Evolutionary conservation across 2,329 filamentous ascomycete genomes (phyloP).

Genomic region (Sclerotinia trifoliorum): DNA sequence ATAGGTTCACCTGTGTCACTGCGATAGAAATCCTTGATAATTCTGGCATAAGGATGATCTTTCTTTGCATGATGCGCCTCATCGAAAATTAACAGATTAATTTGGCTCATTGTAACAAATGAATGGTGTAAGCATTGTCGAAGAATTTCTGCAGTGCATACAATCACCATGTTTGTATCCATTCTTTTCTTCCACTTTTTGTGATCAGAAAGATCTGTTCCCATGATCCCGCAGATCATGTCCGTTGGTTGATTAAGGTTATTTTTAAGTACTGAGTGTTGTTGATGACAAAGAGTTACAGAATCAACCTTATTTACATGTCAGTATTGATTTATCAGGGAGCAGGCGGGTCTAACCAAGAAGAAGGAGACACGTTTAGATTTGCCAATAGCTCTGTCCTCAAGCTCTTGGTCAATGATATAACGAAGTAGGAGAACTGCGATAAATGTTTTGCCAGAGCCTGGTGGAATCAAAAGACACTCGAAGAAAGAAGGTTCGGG

Average conservation of each 20-base stretch:
- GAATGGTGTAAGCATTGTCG: slow-evolving; percentile 74
- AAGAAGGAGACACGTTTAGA: slow-evolving; percentile 75
- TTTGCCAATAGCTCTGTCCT: slow-evolving; percentile 60
- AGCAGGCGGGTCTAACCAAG: slow-evolving; percentile 49
- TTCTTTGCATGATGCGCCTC: slow-evolving; percentile 97
- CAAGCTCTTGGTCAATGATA: slow-evolving; percentile 73
- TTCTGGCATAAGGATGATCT: slow-evolving; percentile 83
- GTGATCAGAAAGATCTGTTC: slow-evolving; percentile 58
- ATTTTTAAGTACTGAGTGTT: slow-evolving; percentile 74
- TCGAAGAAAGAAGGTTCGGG: slow-evolving; percentile 42
- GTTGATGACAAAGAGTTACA: slow-evolving; percentile 86
- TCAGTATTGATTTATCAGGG: not conserved
- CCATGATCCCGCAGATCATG: slow-evolving; percentile 71
- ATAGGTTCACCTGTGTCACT: slow-evolving; percentile 43
- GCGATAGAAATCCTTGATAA: slow-evolving; percentile 85
- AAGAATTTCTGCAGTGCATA: slow-evolving; percentile 89
- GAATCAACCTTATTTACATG: slow-evolving; percentile 58
- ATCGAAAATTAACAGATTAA: slow-evolving; percentile 91
- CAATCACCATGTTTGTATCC: slow-evolving; percentile 72
- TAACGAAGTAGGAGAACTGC: slow-evolving; percentile 80
- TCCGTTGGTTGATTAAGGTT: slow-evolving; percentile 77
- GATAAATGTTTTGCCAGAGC: slow-evolving; percentile 95
- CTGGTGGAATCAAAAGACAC: slow-evolving; percentile 2
- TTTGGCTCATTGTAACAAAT: slow-evolving; percentile 75
- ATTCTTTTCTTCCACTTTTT: slow-evolving; percentile 59